Base-by-base conservation (phyloP, 306 rosid genomes). In the Citrullus colocynthis region DNA sequence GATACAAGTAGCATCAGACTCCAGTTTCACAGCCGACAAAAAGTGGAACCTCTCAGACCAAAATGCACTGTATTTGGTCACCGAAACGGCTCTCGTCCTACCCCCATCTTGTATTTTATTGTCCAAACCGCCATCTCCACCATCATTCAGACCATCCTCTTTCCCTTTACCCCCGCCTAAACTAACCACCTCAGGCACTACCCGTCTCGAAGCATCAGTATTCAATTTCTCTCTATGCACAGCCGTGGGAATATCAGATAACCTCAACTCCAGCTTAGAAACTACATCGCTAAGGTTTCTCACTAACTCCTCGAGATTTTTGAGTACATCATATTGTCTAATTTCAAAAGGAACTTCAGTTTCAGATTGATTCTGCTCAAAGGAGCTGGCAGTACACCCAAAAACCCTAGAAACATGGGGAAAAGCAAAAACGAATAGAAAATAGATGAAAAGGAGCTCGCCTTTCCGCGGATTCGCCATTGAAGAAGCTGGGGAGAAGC, bases 31-130 rank as follows among this genome's bases (percentile, higher is more conserved):
- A 51, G 98, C 98, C 62, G 93, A 89, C 30, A 88, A 86, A 85
- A 96, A 96, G 34, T 91, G 97, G 76, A 96, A 96, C 88, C 90
- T 88, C 83, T 96, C 99, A 65, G 98, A 91, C 99, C 98, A 96
- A 72, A 89, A 88, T 8, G 98, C 93, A 30, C 94, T 84, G 65
- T 84, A 96, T 84, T 91, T 96, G 2, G 96, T 89, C 1, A 92
- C 93, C 63, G 97, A 86, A 81, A 85, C 88, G 49, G 90, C 91
- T 85, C 82, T 84, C 48, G 67, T 76, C 78, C 80, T 87, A 65
- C 80, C 90, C 21, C 81, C 90, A 28, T 80, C 87, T 60, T 80
- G 82, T 59, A 84, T 51, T 80, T 78, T 81, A 6, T 79, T 86
- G 57, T 74, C 89, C 48, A 81, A 67, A n/a, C 80, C 83, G 17